Base-by-base conservation (phyloP, 106 monocot species). In the Cymbidium sinense region DNA sequence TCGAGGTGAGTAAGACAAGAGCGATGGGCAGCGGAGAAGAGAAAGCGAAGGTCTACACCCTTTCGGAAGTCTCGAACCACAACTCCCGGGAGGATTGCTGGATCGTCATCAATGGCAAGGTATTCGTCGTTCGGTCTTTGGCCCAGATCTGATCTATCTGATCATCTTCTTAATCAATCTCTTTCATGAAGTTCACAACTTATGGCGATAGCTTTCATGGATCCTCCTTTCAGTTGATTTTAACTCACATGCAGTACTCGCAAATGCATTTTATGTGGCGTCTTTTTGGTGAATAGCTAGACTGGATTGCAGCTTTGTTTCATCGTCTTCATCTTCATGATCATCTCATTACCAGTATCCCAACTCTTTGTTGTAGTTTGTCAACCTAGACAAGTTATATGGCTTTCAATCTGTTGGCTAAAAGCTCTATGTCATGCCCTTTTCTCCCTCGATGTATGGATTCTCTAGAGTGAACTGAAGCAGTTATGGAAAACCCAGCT, bases 51-150 rank as follows among this genome's bases (percentile, higher is more conserved):
- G 67, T 78, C 29, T 65, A 65, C 67, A 7, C 39, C 28, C 65
- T 78, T 12, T 54, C 39, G 78, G 78, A 78, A 29, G 78, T 78
- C 43, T 4, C 37, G 43, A 44, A 78, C 15, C 78, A 78, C 43
- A 67, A 18, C 67, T 43, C 64, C 19, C 23, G 39, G 18, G 41
- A 78, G 78, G 78, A 78, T 58, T 78, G 78, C 78, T 78, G 78
- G 78, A 43, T 78, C 65, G 61, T 78, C 64, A 78, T 78, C 67
- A 78, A 67, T 37, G 78, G 78, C 41, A 78, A 78, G 78, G 78
- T 78, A 67, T 23, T 76, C 55, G 21, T 23, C 1, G 25, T 10
- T 13, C 51, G 21, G 12, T 33, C 55, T 52, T 52, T 55, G 15
- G 9, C 33, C 50, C 15, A 36, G n/a, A 73, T 73, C 73, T 39